Evolutionary conservation across 805 yeast genomes (phyloP).

Genomic region (Isabelozyma gotoi): DNA sequence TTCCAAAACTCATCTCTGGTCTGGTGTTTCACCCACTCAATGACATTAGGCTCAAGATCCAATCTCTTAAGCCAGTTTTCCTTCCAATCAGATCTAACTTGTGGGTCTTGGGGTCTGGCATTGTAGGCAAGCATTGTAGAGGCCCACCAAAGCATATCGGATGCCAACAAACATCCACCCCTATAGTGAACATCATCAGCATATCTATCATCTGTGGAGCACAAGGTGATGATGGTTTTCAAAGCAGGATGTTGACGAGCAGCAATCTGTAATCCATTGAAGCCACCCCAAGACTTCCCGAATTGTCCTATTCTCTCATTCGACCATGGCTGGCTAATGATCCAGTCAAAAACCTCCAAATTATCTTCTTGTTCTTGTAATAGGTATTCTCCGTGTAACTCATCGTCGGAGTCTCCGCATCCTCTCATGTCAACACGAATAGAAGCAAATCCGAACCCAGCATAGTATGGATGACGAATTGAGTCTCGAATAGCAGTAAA

Average conservation of each 20-base stretch:
- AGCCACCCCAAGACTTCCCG: slow-evolving; percentile 53
- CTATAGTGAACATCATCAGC: slow-evolving; percentile 50
- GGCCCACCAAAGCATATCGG: slow-evolving; percentile 53
- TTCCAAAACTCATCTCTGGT: slow-evolving; percentile 47
- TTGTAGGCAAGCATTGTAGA: slow-evolving; percentile 45
- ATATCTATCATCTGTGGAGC: slow-evolving; percentile 49
- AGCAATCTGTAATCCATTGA: slow-evolving; percentile 46
- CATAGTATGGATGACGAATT: slow-evolving; percentile 46
- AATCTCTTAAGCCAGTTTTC: slow-evolving; percentile 41
- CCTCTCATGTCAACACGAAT: slow-evolving; percentile 50
- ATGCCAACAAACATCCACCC: slow-evolving; percentile 45
- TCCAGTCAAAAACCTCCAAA: slow-evolving; percentile 44
- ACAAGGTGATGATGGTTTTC: slow-evolving; percentile 41
- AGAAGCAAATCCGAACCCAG: slow-evolving; percentile 47
- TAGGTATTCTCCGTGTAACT: slow-evolving; percentile 41
- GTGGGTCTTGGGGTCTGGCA: slow-evolving; percentile 48
- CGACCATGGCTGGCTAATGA: slow-evolving; percentile 39
- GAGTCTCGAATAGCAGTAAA: slow-evolving; percentile 46
- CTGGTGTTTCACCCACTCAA: slow-evolving; percentile 44
- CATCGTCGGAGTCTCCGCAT: slow-evolving; percentile 42
- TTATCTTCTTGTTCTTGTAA: slow-evolving; percentile 46
- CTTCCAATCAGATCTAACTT: slow-evolving; percentile 41
- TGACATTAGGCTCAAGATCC: slow-evolving; percentile 38
- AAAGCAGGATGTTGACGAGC: slow-evolving; percentile 48
- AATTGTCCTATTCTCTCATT: slow-evolving; percentile 48